Evolutionary conservation across 257 asterid species (phyloP).

Genomic region (Capsicum pubescens): DNA sequence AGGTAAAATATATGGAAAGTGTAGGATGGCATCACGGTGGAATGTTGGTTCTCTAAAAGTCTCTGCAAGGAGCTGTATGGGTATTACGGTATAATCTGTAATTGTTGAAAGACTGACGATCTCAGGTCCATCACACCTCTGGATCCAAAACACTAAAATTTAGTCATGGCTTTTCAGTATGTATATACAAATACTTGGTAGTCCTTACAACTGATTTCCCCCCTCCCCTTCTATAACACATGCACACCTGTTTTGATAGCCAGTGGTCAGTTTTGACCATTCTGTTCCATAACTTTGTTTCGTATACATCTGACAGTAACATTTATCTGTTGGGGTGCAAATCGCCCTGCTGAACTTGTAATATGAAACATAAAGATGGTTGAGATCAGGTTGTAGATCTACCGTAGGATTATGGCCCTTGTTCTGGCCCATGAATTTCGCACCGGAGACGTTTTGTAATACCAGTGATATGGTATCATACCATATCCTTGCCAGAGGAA

Average conservation of each 20-base stretch:
- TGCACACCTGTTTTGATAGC: slow-evolving; percentile 1
- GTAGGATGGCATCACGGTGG: neutral
- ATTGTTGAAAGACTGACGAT: neutral
- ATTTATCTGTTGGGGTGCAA: neutral
- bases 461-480: too few species aligned
- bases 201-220: neutral
- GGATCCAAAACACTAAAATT: neutral
- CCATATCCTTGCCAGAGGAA: too few species aligned
- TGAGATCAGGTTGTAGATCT: neutral
- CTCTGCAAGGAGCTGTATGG: neutral
- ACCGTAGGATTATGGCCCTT: too few species aligned
- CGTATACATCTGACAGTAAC: neutral
- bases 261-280: neutral
- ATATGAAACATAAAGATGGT: neutral
- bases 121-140: neutral
- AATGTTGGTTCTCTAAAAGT: slow-evolving; percentile 23
- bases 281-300: neutral
- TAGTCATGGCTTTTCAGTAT: neutral
- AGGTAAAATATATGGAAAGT: neutral
- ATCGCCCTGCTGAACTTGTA: neutral
- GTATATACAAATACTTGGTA: neutral
- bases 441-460: too few species aligned
- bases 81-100: neutral
- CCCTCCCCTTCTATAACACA: neutral
- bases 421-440: too few species aligned